Evolutionary conservation across 257 asterid genomes (phyloP), one percentile per base, ranked within the genome.

Genomic region (Solanum megistacrolobum): DNA sequence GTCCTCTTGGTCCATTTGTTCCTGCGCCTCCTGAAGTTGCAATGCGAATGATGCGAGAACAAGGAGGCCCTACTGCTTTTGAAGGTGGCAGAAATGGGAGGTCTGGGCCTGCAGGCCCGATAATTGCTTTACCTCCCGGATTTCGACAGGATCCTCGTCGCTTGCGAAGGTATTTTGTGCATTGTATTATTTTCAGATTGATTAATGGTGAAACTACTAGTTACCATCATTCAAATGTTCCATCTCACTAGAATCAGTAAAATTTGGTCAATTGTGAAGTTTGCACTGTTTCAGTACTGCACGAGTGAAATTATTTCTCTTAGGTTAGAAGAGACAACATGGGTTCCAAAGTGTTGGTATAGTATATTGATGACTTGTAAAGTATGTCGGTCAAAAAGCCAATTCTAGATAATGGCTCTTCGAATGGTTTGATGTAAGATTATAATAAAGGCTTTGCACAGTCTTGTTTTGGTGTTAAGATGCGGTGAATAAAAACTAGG

Each of bases 1-100:
- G 99, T 82, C 99, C 99, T 35, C 90, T 97, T 91, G 99, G 99
- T 48, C 99, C 99, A 48, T 97, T 97, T 74, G 98, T 97, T 82
- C 99, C 99, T 72, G 98, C 99, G 27, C 99, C 99, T 86, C 99
- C 99, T 65, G 99, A 97, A 90, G 98, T 97, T 90, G 99, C 99
- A 58, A 97, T 97, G 99, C 96, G 89, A 83, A 97, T 97, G 98
- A 66, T 97, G 92, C 95, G 98, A 68, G 99, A 97, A 36, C 98
- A 96, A 88, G 99, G 98, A 48, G 98, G 98, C 29, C 95, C 99
- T 60, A 75, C 96, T 84, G 94, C 98, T 34, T 97, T 94, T 89
- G 98, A 97, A 89, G 98, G 98, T 36, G 95, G 98, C 83, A 92
- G 96, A 90, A 94, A 92, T 86, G 96, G 98, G 69, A 92, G 94